Conservation (phyloP, 2,329 filamentous ascomycete species). For the Gnomoniopsis sp. region DNA sequence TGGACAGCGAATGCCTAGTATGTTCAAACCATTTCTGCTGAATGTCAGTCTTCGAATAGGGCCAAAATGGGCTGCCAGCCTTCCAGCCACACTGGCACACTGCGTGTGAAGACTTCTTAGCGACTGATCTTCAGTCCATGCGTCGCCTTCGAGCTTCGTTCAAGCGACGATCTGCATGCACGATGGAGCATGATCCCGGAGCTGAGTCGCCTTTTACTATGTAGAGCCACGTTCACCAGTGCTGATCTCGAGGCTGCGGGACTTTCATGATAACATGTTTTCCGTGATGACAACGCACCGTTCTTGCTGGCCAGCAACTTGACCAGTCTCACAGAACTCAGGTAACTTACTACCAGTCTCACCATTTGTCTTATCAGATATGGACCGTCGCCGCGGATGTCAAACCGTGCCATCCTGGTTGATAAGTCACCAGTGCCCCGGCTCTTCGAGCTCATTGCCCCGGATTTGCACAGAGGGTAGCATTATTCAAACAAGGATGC, state of each 20-base stretch:
- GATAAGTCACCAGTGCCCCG: slow-evolving; percentile 11
- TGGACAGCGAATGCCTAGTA: neutral
- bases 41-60: too few relatives aligned
- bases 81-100: too few relatives aligned
- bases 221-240: too few relatives aligned
- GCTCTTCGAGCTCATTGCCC: slow-evolving; percentile 14
- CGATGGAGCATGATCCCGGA: neutral
- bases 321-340: too few relatives aligned
- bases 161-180: too few relatives aligned
- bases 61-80: too few relatives aligned
- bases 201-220: neutral
- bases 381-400: slow-evolving; percentile 12
- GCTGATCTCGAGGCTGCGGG: too few relatives aligned
- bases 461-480: slow-evolving; percentile 17
- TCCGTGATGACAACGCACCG: neutral
- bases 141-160: too few relatives aligned
- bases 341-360: too few relatives aligned
- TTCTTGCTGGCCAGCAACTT: neutral
- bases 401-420: slow-evolving; percentile 5
- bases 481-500: slow-evolving; percentile 11
- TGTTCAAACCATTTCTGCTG: neutral
- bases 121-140: too few relatives aligned
- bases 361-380: neutral
- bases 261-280: neutral
- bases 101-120: too few relatives aligned